Evolutionary conservation across 73 alveolate genomes (phyloP).

Genomic region (Tetrahymena thermophila): DNA sequence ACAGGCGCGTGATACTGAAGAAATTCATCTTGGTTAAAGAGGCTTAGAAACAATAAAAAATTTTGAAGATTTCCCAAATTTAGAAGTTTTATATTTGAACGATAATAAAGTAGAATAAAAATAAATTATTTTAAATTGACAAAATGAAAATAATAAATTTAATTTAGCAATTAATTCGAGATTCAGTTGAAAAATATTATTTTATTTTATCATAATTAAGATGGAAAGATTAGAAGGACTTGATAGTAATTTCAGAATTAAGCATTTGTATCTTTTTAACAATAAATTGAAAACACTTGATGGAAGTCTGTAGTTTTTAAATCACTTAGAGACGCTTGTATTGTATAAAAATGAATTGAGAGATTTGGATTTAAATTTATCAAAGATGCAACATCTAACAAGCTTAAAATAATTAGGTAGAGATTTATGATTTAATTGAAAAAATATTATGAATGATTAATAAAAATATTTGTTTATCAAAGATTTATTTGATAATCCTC

Average conservation of each 20-base stretch:
- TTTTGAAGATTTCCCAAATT: conserved; percentile 85
- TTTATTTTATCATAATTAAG: background rate
- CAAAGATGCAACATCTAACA: conserved; percentile 64
- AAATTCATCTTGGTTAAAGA: conserved; percentile 80
- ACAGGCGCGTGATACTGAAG: conserved; percentile 88
- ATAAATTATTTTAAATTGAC: background rate
- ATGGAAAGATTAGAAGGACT: conserved; percentile 64
- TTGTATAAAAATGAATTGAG: conserved; percentile 76
- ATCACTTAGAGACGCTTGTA: conserved; percentile 79
- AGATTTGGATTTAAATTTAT: conserved; percentile 77
- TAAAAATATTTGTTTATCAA: conserved; percentile 2
- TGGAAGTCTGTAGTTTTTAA: conserved; percentile 80
- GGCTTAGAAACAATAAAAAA: conserved; percentile 67
- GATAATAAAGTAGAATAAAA: conserved; percentile 66
- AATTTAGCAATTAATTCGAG: background rate
- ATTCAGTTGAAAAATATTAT: background rate
- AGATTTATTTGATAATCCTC: conserved; percentile 88
- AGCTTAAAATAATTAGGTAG: conserved; percentile 60
- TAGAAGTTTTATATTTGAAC: conserved; percentile 93
- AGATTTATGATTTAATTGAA: background rate
- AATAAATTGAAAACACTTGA: conserved; percentile 73
- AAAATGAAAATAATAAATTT: background rate
- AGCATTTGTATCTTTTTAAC: conserved; percentile 74
- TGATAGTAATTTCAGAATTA: conserved; percentile 78
- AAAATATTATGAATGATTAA: background rate